Percentiles rank a stretch among this genome's conserved stretches.
Conservation (phyloP, 371 early-diverging fungal genomes). For the Dipsacomyces acuminosporus region DNA sequence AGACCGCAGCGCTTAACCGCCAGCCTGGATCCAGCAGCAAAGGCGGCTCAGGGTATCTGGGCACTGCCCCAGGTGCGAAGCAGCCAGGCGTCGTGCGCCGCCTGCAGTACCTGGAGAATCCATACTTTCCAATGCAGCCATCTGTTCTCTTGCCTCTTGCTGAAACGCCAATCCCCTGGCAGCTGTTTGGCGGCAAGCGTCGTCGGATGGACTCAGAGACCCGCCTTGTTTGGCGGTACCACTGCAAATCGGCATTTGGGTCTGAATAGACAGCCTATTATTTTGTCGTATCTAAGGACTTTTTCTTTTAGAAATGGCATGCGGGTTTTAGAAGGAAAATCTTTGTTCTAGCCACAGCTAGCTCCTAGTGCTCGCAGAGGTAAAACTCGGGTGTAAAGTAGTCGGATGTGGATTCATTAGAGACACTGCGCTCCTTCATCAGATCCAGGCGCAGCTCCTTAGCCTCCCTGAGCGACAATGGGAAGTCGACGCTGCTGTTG, state of each 20-base stretch:
- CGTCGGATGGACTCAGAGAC: conserved; percentile 33
- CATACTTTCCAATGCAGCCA: conserved; percentile 36
- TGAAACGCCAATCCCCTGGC: conserved; percentile 30
- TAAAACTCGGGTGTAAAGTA: not conserved
- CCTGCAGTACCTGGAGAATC: conserved; percentile 33
- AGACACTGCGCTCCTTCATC: not conserved
- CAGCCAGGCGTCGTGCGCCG: not conserved
- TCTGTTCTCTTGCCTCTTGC: conserved; percentile 30
- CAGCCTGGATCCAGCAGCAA: too few species aligned
- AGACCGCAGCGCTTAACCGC: not conserved
- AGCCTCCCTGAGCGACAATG: not conserved
- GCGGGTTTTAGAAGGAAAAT: too few species aligned
- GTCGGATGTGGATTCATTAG: not conserved
- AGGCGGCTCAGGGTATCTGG: conserved; percentile 25
- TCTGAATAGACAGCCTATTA: not conserved
- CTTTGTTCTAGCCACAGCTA: too few species aligned
- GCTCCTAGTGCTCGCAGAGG: conserved; percentile 1
- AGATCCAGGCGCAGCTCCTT: not conserved
- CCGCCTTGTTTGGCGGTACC: conserved; percentile 30
- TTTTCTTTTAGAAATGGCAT: not conserved
- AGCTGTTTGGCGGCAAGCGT: conserved; percentile 28
- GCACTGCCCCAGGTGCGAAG: not conserved
- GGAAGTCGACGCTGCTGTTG: not conserved
- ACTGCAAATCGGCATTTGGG: conserved; percentile 25
- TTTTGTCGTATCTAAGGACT: not conserved